phyloP scores from a whole-genome alignment of 228 moss, liverwort and hornwort genomes.

The Sphagnum fallax region DNA sequence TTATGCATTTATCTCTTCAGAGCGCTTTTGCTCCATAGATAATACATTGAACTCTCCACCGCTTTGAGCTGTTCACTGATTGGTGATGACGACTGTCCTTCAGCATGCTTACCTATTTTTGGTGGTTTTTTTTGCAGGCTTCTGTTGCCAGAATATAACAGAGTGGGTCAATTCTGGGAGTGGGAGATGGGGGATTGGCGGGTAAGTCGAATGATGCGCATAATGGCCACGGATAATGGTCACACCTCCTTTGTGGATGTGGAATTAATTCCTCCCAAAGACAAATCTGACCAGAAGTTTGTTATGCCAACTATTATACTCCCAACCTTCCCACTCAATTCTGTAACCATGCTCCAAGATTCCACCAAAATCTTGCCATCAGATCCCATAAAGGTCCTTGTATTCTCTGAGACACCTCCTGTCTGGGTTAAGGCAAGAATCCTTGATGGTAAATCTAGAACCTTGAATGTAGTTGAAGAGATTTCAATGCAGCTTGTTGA shows the following conservation, averaged over 20 bases:
- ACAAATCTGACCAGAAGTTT: slow-evolving; percentile 27
- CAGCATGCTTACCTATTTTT: too few species aligned
- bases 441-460: slow-evolving; percentile 30
- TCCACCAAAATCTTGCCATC: background rate
- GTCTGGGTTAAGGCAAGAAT: slow-evolving; percentile 52
- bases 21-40: too few species aligned
- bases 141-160: background rate
- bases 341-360: slow-evolving; percentile 60
- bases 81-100: too few species aligned
- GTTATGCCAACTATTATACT: slow-evolving; percentile 76
- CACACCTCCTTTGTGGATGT: slow-evolving; percentile 84
- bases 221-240: slow-evolving; percentile 73
- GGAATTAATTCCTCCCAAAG: slow-evolving; percentile 34
- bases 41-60: too few species aligned
- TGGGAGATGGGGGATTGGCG: slow-evolving; percentile 99
- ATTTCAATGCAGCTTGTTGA: slow-evolving; percentile 47
- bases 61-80: too few species aligned
- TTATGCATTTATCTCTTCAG: too few species aligned
- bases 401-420: slow-evolving; percentile 61
- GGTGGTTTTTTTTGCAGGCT: background rate
- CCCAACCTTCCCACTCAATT: slow-evolving; percentile 83
- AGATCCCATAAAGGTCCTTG: slow-evolving; percentile 43
- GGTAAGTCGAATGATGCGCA: slow-evolving; percentile 57
- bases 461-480: slow-evolving; percentile 13
- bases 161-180: slow-evolving; percentile 73